Evolutionary conservation across 2,329 filamentous ascomycete species (phyloP).

Genomic region (Sporothrix mexicana): DNA sequence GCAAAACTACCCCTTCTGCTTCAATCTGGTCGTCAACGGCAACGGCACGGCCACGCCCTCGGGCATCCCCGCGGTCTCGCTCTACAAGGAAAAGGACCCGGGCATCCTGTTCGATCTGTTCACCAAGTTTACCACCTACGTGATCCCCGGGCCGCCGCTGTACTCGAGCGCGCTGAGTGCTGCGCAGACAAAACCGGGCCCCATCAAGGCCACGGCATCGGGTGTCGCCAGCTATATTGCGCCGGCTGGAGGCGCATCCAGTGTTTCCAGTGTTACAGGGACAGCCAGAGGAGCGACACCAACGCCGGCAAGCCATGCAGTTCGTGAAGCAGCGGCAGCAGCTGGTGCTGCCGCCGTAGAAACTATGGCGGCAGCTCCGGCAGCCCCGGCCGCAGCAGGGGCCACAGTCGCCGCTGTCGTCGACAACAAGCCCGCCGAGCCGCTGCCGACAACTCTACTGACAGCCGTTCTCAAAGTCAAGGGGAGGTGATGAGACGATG

Average conservation of each 20-base stretch:
- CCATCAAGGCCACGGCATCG: slow-evolving; percentile 41
- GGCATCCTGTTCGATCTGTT: slow-evolving; percentile 38
- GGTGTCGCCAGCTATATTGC: slow-evolving; percentile 39
- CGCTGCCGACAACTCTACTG: slow-evolving; percentile 28
- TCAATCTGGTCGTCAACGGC: slow-evolving; percentile 36
- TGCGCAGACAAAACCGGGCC: slow-evolving; percentile 39
- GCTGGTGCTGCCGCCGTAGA: slow-evolving; percentile 7
- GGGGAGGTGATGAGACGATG: not conserved
- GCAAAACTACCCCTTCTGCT: slow-evolving; percentile 38
- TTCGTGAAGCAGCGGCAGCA: not conserved
- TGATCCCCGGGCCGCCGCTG: slow-evolving; percentile 39
- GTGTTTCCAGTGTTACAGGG: not conserved
- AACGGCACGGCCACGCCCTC: slow-evolving; percentile 34
- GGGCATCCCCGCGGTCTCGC: slow-evolving; percentile 34
- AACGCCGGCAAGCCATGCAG: not conserved
- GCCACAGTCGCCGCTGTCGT: slow-evolving; percentile 9
- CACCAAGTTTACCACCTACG: slow-evolving; percentile 33
- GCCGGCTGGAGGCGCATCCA: not conserved
- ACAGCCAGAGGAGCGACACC: not conserved
- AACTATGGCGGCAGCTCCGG: not conserved
- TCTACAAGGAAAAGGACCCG: slow-evolving; percentile 37
- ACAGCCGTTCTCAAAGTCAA: slow-evolving; percentile 27
- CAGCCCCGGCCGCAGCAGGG: slow-evolving; percentile 23
- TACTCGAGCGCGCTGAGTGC: slow-evolving; percentile 42
- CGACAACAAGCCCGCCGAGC: not conserved